Base-by-base conservation (phyloP, 331 rosid species). In the Malus hybrid region DNA sequence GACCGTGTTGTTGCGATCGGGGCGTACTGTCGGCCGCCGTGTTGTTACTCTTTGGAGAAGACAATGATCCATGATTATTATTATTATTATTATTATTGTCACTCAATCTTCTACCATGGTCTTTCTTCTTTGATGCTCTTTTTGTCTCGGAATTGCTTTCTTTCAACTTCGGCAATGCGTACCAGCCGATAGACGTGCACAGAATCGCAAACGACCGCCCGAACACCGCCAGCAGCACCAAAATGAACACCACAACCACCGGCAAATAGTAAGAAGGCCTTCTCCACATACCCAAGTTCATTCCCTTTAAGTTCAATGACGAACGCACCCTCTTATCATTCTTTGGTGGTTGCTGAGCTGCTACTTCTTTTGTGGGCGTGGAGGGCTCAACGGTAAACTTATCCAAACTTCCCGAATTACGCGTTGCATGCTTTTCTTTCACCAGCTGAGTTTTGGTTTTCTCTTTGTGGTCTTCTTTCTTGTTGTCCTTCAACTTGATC, bases 201-300 rank as follows among this genome's bases (percentile, higher is more conserved):
- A 96, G 70, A 26, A 89, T 87, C 0, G 98, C 86, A 61, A 81
- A 85, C 0, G 99, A 87, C 80, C 91, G 76, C 33, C 99, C 99
- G 66, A 89, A 88, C 56, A 90, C 36, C 9, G 83, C 68, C 84
- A 96, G 58, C 64, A 93, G 19, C 39, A 88, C 66, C 93, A 96
- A 74, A 56, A 90, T 89, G 78, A 96, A 60, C 7, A 96, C 82
- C 78, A 88, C 24, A 10, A 81, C 77, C 1, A 69, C 84, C 0
- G 94, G 87, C 71, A 96, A 66, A 77, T 96, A 92, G 60, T 57
- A 81, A 42, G 84, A 82, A 1, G 96, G 99, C 5, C 77, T 63
- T 60, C 76, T 87, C 89, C 85, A 74, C 34, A 52, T 71, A 7
- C 68, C 72, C 32, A 74, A 19, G 65, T 77, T 81, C 73, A 22